phyloP scores from a whole-genome alignment of 768 basidiomycete species.

The Nidula microcarpa region DNA sequence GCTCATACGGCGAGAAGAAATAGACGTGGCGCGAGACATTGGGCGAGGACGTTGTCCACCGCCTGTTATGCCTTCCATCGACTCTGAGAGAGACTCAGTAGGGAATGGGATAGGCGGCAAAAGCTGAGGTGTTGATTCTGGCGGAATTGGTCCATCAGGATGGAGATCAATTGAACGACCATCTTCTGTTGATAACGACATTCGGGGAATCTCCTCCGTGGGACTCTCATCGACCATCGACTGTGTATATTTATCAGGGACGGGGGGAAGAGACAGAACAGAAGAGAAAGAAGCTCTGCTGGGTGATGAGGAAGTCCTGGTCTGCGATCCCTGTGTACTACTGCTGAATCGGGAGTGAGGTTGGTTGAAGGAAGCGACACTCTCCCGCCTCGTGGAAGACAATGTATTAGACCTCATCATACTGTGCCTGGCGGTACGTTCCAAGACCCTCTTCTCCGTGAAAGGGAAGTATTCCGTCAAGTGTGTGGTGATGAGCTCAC shows the following conservation, averaged over 20 bases:
- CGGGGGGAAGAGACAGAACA: constrained; percentile 28
- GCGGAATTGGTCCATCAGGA: constrained; percentile 34
- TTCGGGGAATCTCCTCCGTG: constrained; percentile 58
- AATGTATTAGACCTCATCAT: constrained; percentile 59
- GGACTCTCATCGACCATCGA: constrained; percentile 2
- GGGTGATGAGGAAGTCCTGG: constrained; percentile 37
- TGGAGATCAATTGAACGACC: constrained; percentile 64
- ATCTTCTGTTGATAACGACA: constrained; percentile 75
- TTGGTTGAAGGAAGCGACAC: constrained; percentile 46
- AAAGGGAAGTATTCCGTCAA: constrained; percentile 94
- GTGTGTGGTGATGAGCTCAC: constrained; percentile 94
- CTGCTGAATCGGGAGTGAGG: constrained; percentile 57
- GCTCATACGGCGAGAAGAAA: constrained; percentile 67
- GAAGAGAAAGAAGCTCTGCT: constrained; percentile 47
- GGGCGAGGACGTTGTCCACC: constrained; percentile 25
- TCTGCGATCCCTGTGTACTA: constrained; percentile 52
- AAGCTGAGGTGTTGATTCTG: constrained; percentile 47
- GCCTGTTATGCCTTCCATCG: constrained; percentile 55
- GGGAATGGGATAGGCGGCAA: constrained; percentile 79
- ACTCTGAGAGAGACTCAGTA: constrained; percentile 77
- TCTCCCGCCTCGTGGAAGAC: constrained; percentile 38
- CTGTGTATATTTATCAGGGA: constrained; percentile 32
- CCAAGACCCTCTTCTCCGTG: constrained; percentile 86
- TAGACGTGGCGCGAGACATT: constrained; percentile 42
- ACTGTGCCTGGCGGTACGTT: constrained; percentile 85